Evolutionary conservation across 2,329 filamentous ascomycete genomes (phyloP), one percentile per base, ranked within the genome.

Genomic region (Calonectria multiphialidica): DNA sequence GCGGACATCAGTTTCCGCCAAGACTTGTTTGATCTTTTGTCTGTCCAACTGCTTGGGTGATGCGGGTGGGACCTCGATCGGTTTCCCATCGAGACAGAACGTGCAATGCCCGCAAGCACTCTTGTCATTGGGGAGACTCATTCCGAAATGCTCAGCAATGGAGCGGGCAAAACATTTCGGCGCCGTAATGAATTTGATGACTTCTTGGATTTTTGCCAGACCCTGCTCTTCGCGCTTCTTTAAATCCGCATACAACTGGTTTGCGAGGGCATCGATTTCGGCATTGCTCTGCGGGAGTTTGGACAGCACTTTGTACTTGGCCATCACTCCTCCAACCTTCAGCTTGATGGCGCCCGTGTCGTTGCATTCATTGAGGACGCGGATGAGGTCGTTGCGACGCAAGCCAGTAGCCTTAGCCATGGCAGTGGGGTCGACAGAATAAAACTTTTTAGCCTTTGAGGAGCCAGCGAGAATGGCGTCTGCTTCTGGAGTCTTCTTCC

Each of bases 61-160:
- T 33, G 83, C 84, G 0, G 83, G 78, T 0, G 87, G 83, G 13
- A 88, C 79, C 7, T 80, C 69, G 2, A 89, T 78, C 0, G 82
- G 76, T 62, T 79, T 75, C 2, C 84, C 83, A 0, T 35, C 49
- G n/a, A 75, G 45, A 16, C 77, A 78, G 23, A 83, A 86, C 0
- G 88, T 90, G 77, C 90, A 92, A 72, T 90, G 88, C 0, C 88
- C 89, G 69, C 91, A 92, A 21, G 85, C 82, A 1, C 79, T 74
- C 61, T 84, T 85, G 0, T 81, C 81, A 5, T 83, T 81, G 0
- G 87, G 86, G 3, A 90, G 79, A 4, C 79, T 79, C 80, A 91
- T 90, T 25, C 90, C 90, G 72, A 93, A 92, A 74, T 93, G 88
- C 30, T 85, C 76, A 0, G 90, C 88, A 0, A 93, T 82, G 0